Evolutionary conservation across 2,329 filamentous ascomycete species (phyloP).

Genomic region (Ascochyta koolunga): DNA sequence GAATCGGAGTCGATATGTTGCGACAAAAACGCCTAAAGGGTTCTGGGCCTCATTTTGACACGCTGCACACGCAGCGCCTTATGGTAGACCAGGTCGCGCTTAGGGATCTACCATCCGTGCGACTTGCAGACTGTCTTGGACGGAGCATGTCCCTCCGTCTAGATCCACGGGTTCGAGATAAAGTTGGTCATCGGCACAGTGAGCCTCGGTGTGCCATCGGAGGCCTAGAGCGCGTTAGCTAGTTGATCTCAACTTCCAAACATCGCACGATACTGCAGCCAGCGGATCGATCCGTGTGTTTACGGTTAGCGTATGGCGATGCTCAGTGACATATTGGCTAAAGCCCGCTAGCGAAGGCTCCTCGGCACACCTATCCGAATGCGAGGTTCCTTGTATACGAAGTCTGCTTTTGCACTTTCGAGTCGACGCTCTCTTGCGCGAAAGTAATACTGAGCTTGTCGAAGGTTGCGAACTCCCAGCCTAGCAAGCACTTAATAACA

Average conservation of each 20-base stretch:
- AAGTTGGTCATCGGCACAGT: background rate
- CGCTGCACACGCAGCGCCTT: background rate
- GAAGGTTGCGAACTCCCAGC: background rate
- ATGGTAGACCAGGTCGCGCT: conserved; percentile 1
- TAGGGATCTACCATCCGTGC: background rate
- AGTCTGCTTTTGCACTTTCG: background rate
- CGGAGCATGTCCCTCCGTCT: conserved; percentile 33
- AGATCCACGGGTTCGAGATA: conserved; percentile 11
- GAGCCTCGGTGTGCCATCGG: background rate
- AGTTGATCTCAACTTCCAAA: conserved; percentile 26
- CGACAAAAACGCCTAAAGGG: conserved; percentile 26
- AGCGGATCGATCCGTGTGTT: conserved; percentile 42
- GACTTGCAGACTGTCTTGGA: conserved; percentile 9
- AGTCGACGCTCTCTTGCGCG: background rate
- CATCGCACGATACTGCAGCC: conserved; percentile 27
- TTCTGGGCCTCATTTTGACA: conserved; percentile 21
- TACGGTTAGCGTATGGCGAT: conserved; percentile 26
- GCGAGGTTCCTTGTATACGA: background rate
- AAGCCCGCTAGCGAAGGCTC: conserved; percentile 27
- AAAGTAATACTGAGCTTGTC: background rate
- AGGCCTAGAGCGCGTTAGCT: conserved; percentile 16
- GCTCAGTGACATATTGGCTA: conserved; percentile 29
- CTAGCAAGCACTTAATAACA: background rate
- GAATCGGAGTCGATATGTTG: conserved; percentile 29
- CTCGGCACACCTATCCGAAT: conserved; percentile 30